These are phyloP conservation scores for Salix udensis DNA, from an alignment of 345 rosid genomes.

Conservation along the genomic window DNA sequence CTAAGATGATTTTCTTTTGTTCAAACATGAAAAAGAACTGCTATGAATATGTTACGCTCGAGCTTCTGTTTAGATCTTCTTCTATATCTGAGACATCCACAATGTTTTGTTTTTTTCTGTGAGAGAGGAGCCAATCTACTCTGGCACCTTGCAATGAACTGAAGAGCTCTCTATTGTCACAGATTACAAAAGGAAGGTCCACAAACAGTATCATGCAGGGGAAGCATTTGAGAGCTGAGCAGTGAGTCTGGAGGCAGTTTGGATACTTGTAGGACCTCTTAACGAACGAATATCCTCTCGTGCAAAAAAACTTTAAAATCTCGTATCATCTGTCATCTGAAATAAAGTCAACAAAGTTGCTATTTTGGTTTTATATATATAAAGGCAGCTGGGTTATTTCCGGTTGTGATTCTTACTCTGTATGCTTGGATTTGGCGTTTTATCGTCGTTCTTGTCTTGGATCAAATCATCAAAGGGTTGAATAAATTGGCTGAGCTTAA, in stretches of 20 bases:
- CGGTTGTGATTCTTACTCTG: too few species aligned
- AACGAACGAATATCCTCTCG: not conserved
- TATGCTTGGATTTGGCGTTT: not conserved
- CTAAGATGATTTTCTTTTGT: not conserved
- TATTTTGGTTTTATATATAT: not conserved
- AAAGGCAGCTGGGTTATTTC: not conserved
- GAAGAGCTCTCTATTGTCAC: not conserved
- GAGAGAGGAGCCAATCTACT: too few species aligned
- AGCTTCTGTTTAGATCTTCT: not conserved
- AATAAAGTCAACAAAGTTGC: not conserved
- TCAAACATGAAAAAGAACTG: not conserved
- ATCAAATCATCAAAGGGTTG: not conserved
- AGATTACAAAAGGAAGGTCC: constrained; percentile 17
- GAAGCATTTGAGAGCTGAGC: constrained; percentile 35
- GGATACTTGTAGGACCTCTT: not conserved
- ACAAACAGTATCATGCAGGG: constrained; percentile 24
- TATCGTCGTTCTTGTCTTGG: not conserved
- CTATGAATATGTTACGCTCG: not conserved
- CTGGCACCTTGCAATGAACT: not conserved
- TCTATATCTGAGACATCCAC: not conserved
- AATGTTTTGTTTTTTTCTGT: too few species aligned
- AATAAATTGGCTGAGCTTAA: not conserved
- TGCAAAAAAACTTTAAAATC: not conserved
- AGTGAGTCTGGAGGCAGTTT: not conserved
- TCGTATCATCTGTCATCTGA: too few species aligned